These are phyloP conservation scores for Fusarium neocosmosporiellum DNA, from an alignment of 2,329 filamentous ascomycete species.

Conservation along the genomic window DNA sequence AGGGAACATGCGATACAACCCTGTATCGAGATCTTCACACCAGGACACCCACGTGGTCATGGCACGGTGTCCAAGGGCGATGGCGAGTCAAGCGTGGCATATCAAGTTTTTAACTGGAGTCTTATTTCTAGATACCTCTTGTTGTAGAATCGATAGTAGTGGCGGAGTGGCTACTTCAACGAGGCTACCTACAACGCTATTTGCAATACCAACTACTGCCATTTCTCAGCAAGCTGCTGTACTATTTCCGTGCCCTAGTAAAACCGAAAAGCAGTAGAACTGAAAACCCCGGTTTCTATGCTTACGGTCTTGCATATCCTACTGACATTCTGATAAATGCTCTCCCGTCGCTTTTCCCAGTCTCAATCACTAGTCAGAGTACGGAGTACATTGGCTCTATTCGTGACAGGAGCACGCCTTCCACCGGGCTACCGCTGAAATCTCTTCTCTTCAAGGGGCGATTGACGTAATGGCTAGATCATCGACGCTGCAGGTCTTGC, in stretches of 20 bases:
- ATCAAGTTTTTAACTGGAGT: conserved; percentile 12
- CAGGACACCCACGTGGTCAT: conserved; percentile 14
- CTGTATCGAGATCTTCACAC: conserved; percentile 22
- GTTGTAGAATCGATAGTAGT: neutral
- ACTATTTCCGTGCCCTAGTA: neutral
- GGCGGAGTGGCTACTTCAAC: neutral
- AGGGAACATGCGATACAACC: conserved; percentile 12
- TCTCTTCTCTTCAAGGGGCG: neutral
- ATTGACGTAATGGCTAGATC: conserved; percentile 26
- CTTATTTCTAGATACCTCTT: conserved; percentile 16
- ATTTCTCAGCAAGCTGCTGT: neutral
- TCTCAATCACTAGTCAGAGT: neutral
- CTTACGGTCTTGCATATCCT: neutral
- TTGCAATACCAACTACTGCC: neutral
- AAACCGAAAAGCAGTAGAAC: neutral
- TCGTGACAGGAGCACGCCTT: neutral
- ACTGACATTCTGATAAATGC: neutral
- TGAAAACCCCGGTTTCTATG: neutral
- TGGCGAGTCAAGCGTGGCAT: conserved; percentile 13
- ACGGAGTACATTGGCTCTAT: neutral
- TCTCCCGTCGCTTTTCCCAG: neutral
- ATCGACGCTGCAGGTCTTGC: conserved; percentile 16
- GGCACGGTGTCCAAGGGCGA: conserved; percentile 1
- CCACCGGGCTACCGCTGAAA: neutral
- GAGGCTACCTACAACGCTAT: neutral